Base-by-base conservation (phyloP, 805 yeast genomes). In the Yarrowia keelungensis region DNA sequence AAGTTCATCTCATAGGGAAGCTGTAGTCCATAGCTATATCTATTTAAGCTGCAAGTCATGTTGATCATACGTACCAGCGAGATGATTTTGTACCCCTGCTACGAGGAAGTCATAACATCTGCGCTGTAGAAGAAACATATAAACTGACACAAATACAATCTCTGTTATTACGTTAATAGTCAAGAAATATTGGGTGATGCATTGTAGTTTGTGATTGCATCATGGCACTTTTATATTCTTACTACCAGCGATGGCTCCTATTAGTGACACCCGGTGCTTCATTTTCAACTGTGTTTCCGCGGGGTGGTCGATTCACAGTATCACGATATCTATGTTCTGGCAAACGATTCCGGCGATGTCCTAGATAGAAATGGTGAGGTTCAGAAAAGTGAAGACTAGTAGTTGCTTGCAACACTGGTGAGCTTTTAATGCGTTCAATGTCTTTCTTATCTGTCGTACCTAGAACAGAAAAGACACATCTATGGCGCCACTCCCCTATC, bases 401-500 rank as follows among this genome's bases (percentile, higher is more conserved):
- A 14, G 59, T 36, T 4, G 45, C 35, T 22, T 53, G 59, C 15
- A 38, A 3, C 35, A 53, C 59, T 5, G 45, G 59, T 2, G 59
- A 14, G 19, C 35, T 53, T 38, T 38, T 53, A 22, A 53, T 38
- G 14, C 59, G 59, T 14, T 15, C 59, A 12, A 39, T 53, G 5
- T 39, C 59, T 14, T 8, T 19, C 14, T 53, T 53, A n/a, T 53
- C 45, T 2, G 59, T 53, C 1, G 59, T n/a, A 2, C 59, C 59
- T 3, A 53, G 59, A 39, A 53, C 59, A 3, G 59, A 35, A 15
- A 53, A 53, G 2, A 53, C 9, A 53, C 59, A 38, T n/a, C 59
- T 38, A 42, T 39, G 35, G 19, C 59, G 59, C 59, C 59, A 53
- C 39, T 53, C 45, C 3, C 45, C 59, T 15, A 12, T 8, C 0